phyloP scores from a whole-genome alignment of 1,284 basidiomycete genomes.

The Sanghuangporus baumii region DNA sequence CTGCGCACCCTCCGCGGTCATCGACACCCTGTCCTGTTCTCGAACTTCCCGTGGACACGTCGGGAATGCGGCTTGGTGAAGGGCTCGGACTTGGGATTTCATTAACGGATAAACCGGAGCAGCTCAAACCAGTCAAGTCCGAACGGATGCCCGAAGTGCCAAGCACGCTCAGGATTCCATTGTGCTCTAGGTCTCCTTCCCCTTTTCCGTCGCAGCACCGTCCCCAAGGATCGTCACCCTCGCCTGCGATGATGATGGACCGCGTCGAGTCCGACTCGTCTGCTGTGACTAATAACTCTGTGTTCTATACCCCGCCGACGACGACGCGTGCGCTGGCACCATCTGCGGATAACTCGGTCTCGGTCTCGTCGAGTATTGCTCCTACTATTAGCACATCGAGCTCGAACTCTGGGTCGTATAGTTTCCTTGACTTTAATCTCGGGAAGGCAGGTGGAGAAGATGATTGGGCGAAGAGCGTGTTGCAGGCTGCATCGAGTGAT shows the following conservation, averaged over 20 bases:
- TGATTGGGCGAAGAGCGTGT: slow-evolving; percentile 16
- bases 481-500: slow-evolving; percentile 7
- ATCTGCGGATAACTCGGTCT: background rate
- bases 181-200: background rate
- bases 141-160: background rate
- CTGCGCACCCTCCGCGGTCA: background rate
- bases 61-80: slow-evolving; percentile 5
- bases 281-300: slow-evolving; percentile 10
- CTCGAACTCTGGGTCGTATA: slow-evolving; percentile 8
- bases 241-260: background rate
- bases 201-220: background rate
- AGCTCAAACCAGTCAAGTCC: background rate
- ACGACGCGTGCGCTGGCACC: slow-evolving; percentile 7
- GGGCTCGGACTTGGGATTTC: slow-evolving; percentile 4
- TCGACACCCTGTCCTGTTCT: slow-evolving; percentile 12
- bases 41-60: slow-evolving; percentile 9
- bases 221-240: background rate
- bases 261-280: slow-evolving; percentile 11
- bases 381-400: background rate
- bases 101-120: background rate
- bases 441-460: slow-evolving; percentile 3
- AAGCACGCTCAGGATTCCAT: background rate
- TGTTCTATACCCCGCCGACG: slow-evolving; percentile 17
- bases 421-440: slow-evolving; percentile 15
- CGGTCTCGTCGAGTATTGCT: background rate